Percentiles rank a stretch among this genome's conserved stretches.
phyloP scores from a whole-genome alignment of 129 eudicot species.

The Arctium lappa region DNA sequence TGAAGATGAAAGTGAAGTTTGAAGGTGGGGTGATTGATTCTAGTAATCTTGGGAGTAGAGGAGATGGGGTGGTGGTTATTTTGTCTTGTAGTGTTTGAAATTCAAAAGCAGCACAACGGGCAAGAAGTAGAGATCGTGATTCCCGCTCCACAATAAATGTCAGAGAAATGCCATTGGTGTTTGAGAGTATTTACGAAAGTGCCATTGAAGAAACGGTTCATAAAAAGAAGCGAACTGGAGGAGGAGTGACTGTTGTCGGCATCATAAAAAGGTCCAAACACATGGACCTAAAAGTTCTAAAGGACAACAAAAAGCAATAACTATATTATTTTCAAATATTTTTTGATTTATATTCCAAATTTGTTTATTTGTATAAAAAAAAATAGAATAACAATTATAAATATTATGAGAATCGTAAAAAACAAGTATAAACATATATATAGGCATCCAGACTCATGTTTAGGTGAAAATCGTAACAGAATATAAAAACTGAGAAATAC shows the following conservation, averaged over 20 bases:
- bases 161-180: slow-evolving; percentile 8
- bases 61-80: slow-evolving; percentile 2
- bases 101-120: slow-evolving; percentile 32
- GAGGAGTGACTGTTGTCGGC: slow-evolving; percentile 20
- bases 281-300: slow-evolving; percentile 27
- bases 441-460: no score
- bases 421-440: no score
- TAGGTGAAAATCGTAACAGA: no score
- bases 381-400: no score
- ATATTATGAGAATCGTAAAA: no score
- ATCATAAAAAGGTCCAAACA: slow-evolving; percentile 37
- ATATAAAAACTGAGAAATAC: no score
- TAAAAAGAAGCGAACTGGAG: slow-evolving; percentile 26
- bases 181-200: background rate
- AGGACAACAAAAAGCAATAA: slow-evolving; percentile 6
- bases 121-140: slow-evolving; percentile 19
- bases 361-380: no score
- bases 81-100: slow-evolving; percentile 35
- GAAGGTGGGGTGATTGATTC: background rate
- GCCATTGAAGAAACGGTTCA: slow-evolving; percentile 3
- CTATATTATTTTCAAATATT: background rate
- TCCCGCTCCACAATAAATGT: slow-evolving; percentile 38
- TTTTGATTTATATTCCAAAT: no score
- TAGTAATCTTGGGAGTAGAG: background rate
- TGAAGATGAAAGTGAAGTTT: background rate